Base-by-base conservation (phyloP, 306 rosid genomes). In the Castanea mollissima region DNA sequence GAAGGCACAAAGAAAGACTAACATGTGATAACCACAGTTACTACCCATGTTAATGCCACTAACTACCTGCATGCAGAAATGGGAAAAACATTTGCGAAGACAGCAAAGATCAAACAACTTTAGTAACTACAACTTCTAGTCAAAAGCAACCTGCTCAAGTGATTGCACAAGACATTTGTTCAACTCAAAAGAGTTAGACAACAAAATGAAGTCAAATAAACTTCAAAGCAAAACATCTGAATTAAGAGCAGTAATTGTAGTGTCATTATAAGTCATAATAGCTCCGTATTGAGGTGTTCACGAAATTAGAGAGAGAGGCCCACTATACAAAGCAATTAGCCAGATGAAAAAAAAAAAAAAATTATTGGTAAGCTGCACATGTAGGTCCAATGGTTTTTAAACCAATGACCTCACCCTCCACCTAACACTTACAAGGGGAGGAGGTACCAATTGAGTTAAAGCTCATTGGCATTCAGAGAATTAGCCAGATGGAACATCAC, bases 41-140 rank as follows among this genome's bases (percentile, higher is more conserved):
- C 94, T 87, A 84, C 97, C 99, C 92, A 55, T 91, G 89, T 94
- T 94, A 60, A 92, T 94, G 90, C 97, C 99, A 86, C 98, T 95
- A 87, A 95, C 62, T 74, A 95, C 95, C 97, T 94, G 91, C 76
- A 70, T 41, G 58, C 57, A 44, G 58, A 78, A 80, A 77, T 29
- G 57, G 32, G 74, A 72, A 51, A 76, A 78, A 55, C 67, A 71
- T 78, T 21, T 80, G 60, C 62, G 71, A 71, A 38, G 78, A 49
- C 12, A 74, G 70, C 20, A 74, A 71, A 60, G 41, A 27, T 77
- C 23, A 58, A 81, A 63, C 20, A 25, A 27, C 7, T 71, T 80
- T 20, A 49, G 27, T 31, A 11, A 65, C 67, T 62, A 57, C 44
- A 18, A 55, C n/a, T 25, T 25, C 27, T 23, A 55, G 35, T n/a